Evolutionary conservation across 441 rosid genomes (phyloP), one percentile per base, ranked within the genome.

Genomic region (Populus hybrid): DNA sequence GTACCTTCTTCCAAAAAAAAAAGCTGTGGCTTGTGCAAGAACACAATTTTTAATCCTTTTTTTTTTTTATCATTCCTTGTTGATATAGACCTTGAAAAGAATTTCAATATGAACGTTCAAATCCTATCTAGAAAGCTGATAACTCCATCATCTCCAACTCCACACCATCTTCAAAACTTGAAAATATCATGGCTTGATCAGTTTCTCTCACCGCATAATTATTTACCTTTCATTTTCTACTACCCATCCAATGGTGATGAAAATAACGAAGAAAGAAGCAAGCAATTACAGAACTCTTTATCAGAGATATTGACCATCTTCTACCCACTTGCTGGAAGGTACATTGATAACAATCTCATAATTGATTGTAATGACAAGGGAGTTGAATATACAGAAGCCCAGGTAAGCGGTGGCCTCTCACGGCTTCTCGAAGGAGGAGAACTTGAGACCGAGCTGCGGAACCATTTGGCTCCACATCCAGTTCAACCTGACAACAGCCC

Each of bases 121-220:
- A 65, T 65, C 68, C 12, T 23, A 4, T 23, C 31, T 9, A 69
- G 53, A 36, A 69, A 36, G 14, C 3, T 36, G 53, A 69, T 69
- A n/a, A 33, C 72, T 9, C 72, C 72, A 8, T 33, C 50, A 16
- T 7, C 72, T 33, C 53, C 72, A 9, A 69, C 72, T 35, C 72
- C 72, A 18, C 7, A 0, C 21, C 72, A 69, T 35, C 53, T 69
- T 36, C 72, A n/a, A 69, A 36, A 33, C 26, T 2, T 69, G 72
- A 69, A 69, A 69, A 10, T 69, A 69, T 69, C 53, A 69, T 69
- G 23, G 21, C 11, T 69, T 33, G 72, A 69, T 69, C 72, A 69
- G 26, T 10, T 69, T 69, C 9, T 16, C 21, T 16, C 71, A 5
- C 45, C n/a, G 1, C 53, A 5, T 9, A 20, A 20, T 68, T 31